Conservation (phyloP, 108 stramenopile genomes). For the Cyclotella cryptica region DNA sequence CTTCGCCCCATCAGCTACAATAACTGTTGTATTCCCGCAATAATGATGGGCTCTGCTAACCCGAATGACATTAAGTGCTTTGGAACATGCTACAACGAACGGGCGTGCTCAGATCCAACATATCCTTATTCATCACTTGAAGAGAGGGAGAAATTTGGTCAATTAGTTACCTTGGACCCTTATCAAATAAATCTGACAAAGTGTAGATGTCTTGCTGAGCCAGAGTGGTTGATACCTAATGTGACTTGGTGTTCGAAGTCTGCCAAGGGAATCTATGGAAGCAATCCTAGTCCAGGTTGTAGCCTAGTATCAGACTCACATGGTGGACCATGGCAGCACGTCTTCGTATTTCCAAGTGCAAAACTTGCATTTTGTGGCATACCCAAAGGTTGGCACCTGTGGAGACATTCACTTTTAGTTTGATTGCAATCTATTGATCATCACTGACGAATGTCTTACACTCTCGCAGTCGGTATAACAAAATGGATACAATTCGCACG, state of each 20-base stretch:
- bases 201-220: constrained; percentile 1
- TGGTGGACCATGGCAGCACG: constrained; percentile 38
- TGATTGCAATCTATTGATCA: neutral
- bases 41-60: neutral
- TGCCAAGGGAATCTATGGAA: neutral
- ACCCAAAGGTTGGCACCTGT: constrained; percentile 46
- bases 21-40: constrained; percentile 24
- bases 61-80: constrained; percentile 23
- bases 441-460: constrained; percentile 50
- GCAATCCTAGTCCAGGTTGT: constrained; percentile 15
- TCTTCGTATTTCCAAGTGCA: constrained; percentile 47
- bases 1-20: constrained; percentile 5
- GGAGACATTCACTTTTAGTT: neutral
- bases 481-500: constrained; percentile 51
- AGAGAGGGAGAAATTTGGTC: constrained; percentile 1
- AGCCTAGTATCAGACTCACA: constrained; percentile 15
- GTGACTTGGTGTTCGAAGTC: constrained; percentile 11
- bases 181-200: neutral
- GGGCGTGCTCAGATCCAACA: constrained; percentile 13
- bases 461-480: constrained; percentile 63
- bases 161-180: neutral
- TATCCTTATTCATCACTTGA: constrained; percentile 12
- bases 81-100: constrained; percentile 31
- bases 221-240: constrained; percentile 8
- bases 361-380: constrained; percentile 68